phyloP scores from a whole-genome alignment of 768 basidiomycete genomes.

The Lentinula boryana region DNA sequence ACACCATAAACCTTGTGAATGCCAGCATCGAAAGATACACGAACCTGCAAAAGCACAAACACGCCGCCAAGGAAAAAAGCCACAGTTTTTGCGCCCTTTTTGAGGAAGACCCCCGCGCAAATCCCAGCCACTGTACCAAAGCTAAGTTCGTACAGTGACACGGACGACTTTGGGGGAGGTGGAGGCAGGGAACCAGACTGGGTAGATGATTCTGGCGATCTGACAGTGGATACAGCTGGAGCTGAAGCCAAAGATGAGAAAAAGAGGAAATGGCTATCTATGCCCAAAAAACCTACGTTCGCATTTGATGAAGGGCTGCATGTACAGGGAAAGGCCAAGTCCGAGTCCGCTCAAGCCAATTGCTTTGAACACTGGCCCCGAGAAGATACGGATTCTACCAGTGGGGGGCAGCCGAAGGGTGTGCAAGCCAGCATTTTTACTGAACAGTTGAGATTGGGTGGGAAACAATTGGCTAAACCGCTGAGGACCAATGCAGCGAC shows the following conservation, averaged over 20 bases:
- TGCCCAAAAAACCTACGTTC: conserved; percentile 36
- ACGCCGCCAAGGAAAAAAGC: conserved; percentile 88
- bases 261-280: not conserved
- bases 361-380: conserved; percentile 19
- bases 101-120: conserved; percentile 89
- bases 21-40: conserved; percentile 12
- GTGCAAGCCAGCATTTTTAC: not conserved
- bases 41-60: conserved; percentile 86
- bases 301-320: conserved; percentile 36
- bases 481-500: not conserved
- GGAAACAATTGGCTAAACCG: not conserved
- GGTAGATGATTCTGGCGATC: conserved; percentile 4
- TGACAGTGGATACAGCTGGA: conserved; percentile 10
- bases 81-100: conserved; percentile 82
- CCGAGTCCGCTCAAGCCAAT: conserved; percentile 35
- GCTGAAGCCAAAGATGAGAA: not conserved
- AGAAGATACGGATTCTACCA: conserved; percentile 1
- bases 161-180: conserved; percentile 61
- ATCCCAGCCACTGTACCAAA: conserved; percentile 89
- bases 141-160: conserved; percentile 75
- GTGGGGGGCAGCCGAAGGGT: not conserved
- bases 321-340: conserved; percentile 35
- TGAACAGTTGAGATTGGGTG: not conserved
- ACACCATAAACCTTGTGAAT: not conserved
- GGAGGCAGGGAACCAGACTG: conserved; percentile 21